phyloP scores from a whole-genome alignment of 495 filamentous ascomycete species.

The Sporormia fimetaria region DNA sequence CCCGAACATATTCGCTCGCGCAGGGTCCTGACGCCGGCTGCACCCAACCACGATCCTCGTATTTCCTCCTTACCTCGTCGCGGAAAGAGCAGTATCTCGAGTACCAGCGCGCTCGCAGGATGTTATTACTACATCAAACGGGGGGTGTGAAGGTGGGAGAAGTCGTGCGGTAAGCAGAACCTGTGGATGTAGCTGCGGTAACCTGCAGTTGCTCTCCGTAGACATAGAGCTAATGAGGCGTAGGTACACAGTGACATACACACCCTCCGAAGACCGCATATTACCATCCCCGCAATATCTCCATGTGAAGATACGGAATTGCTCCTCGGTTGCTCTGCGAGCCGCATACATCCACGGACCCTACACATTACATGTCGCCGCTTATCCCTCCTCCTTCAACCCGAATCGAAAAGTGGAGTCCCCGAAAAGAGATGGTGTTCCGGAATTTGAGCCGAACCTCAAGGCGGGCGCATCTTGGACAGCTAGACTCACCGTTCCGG shows the following conservation, averaged over 20 bases:
- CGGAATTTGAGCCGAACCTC: constrained; percentile 88
- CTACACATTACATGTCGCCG: constrained; percentile 77
- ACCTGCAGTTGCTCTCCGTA: no score
- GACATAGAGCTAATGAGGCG: not conserved
- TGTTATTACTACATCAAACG: constrained; percentile 82
- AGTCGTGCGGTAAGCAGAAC: constrained; percentile 51
- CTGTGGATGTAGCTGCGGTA: not conserved
- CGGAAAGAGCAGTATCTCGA: constrained; percentile 21
- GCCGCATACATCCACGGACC: constrained; percentile 94
- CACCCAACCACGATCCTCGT: constrained; percentile 14
- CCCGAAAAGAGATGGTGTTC: constrained; percentile 50
- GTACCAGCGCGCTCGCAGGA: constrained; percentile 34
- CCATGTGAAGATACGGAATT: constrained; percentile 79
- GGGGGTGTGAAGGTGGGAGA: constrained; percentile 89
- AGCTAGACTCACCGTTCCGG: constrained; percentile 63
- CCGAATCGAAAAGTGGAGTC: constrained; percentile 61
- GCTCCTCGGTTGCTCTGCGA: constrained; percentile 77
- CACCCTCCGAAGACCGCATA: constrained; percentile 75
- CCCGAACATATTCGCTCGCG: constrained; percentile 25
- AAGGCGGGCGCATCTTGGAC: constrained; percentile 85
- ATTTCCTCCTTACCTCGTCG: constrained; percentile 21
- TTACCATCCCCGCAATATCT: constrained; percentile 68
- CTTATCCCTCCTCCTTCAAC: constrained; percentile 68
- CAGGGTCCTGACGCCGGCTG: constrained; percentile 24
- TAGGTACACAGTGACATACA: constrained; percentile 87